Evolutionary conservation across 2,329 filamentous ascomycete genomes (phyloP).

Genomic region (Colletotrichum plurivorum): DNA sequence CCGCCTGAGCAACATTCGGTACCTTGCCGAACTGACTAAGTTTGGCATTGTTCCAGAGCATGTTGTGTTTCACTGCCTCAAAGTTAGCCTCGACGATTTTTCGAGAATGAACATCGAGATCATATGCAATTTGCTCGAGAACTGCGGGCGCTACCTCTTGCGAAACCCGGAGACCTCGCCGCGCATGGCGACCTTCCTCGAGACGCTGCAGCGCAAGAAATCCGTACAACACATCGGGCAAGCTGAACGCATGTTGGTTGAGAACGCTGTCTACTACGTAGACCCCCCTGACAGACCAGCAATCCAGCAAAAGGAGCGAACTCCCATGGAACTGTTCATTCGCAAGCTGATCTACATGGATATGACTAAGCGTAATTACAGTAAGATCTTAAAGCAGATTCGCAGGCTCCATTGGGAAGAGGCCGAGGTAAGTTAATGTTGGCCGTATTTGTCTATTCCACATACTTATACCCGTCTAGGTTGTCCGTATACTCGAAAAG

Average conservation of each 20-base stretch:
- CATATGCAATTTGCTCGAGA: conserved; percentile 94
- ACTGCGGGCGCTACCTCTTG: conserved; percentile 93
- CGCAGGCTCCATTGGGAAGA: conserved; percentile 99
- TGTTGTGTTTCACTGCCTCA: conserved; percentile 98
- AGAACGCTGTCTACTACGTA: conserved; percentile 98
- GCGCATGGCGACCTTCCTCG: conserved; percentile 92
- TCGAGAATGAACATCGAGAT: conserved; percentile 99
- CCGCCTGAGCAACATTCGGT: conserved; percentile 94
- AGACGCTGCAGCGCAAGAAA: conserved; percentile 96
- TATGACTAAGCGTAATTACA: conserved; percentile 93
- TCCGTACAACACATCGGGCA: conserved; percentile 94
- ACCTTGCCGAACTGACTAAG: conserved; percentile 96
- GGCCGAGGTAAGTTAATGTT: conserved; percentile 71
- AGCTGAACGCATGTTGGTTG: conserved; percentile 97
- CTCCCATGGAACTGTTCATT: conserved; percentile 92
- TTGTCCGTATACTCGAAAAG: conserved; percentile 85
- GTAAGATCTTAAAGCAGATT: conserved; percentile 93
- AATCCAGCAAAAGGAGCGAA: conserved; percentile 96
- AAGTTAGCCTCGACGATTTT: conserved; percentile 97
- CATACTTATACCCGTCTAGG: conserved; percentile 50
- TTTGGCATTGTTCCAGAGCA: conserved; percentile 98
- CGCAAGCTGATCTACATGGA: conserved; percentile 94
- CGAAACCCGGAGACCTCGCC: conserved; percentile 94
- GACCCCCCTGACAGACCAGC: conserved; percentile 94
- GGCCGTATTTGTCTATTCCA: background rate